phyloP scores from a whole-genome alignment of 202 grass and related monocot species.

The Hordeum pubiflorum region DNA sequence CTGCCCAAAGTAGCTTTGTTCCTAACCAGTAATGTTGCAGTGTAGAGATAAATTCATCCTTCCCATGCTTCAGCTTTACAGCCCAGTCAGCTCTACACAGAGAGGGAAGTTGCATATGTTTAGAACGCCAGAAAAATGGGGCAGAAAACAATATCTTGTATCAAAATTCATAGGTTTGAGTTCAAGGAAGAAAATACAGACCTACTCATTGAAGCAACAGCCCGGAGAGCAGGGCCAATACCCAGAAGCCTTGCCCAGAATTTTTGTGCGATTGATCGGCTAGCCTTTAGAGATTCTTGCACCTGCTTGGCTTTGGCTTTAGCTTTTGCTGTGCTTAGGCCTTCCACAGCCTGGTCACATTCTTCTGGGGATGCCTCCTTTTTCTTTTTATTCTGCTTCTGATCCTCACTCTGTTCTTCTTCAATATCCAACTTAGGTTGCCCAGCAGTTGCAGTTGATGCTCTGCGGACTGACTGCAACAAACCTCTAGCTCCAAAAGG shows the following conservation, averaged over 20 bases:
- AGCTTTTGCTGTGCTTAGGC: constrained; percentile 83
- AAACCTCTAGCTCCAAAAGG: constrained; percentile 62
- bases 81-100: constrained; percentile 82
- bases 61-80: constrained; percentile 85
- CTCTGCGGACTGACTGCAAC: constrained; percentile 42
- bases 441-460: constrained; percentile 49
- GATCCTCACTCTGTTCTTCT: constrained; percentile 59
- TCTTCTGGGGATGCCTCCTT: constrained; percentile 88
- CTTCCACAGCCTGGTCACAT: constrained; percentile 96
- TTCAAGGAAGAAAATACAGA: constrained; percentile 35
- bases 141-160: constrained; percentile 8
- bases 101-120: constrained; percentile 13
- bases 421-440: constrained; percentile 39
- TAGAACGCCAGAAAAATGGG: constrained; percentile 7
- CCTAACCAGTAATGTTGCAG: constrained; percentile 94
- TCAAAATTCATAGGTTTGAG: constrained; percentile 18
- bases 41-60: constrained; percentile 78
- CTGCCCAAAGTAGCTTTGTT: constrained; percentile 78
- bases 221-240: constrained; percentile 73
- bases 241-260: constrained; percentile 81
- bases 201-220: constrained; percentile 96
- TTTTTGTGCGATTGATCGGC: constrained; percentile 51
- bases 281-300: constrained; percentile 58
- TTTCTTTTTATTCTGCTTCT: constrained; percentile 53
- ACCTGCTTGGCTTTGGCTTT: constrained; percentile 81